Conservation (phyloP, 2,329 filamentous ascomycete species). For the Colletotrichum tanaceti region DNA sequence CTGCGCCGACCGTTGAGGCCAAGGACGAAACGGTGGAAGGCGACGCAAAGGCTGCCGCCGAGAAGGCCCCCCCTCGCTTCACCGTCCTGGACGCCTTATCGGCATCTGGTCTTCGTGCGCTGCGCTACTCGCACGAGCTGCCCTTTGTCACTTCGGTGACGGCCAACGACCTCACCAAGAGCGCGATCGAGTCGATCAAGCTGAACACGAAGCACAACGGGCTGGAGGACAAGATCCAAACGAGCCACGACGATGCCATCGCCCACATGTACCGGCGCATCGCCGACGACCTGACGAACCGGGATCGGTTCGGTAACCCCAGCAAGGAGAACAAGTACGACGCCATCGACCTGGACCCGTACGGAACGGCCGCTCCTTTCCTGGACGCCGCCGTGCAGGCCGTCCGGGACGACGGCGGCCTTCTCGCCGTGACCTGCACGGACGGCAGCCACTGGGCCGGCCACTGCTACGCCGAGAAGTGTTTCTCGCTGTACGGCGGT, state of each 20-base stretch:
- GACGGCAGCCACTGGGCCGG: conserved; percentile 96
- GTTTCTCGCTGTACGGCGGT: conserved; percentile 93
- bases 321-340: conserved; percentile 74
- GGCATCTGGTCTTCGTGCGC: conserved; percentile 88
- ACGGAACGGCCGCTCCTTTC: conserved; percentile 92
- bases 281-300: conserved; percentile 61
- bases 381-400: conserved; percentile 91
- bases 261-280: conserved; percentile 88
- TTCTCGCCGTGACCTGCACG: conserved; percentile 95
- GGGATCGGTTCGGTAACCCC: conserved; percentile 54
- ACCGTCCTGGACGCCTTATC: conserved; percentile 96
- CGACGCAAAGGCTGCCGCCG: conserved; percentile 11
- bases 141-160: conserved; percentile 85
- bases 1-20: conserved; percentile 31
- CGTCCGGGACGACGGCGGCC: conserved; percentile 83
- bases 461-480: conserved; percentile 93
- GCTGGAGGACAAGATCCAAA: conserved; percentile 75
- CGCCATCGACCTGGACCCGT: conserved; percentile 96
- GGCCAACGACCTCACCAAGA: conserved; percentile 87
- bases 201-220: conserved; percentile 88
- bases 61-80: conserved; percentile 59
- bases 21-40: conserved; percentile 32
- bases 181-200: conserved; percentile 83
- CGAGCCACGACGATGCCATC: conserved; percentile 84
- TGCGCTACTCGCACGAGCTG: conserved; percentile 92